These are phyloP conservation scores for Wickerhamomyces canadensis DNA, from an alignment of 805 yeast species.

Conservation along the genomic window DNA sequence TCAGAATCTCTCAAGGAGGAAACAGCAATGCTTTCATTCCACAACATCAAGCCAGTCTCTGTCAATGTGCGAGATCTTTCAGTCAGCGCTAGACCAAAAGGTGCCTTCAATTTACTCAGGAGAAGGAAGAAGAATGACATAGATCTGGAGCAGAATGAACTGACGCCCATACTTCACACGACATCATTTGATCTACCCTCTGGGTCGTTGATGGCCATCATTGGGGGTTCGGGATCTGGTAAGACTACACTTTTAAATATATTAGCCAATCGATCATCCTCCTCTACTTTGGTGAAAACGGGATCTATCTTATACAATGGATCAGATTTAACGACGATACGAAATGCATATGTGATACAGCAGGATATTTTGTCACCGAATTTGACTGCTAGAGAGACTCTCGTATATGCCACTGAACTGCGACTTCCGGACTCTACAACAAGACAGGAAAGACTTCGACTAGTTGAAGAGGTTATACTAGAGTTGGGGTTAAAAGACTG, in stretches of 20 bases:
- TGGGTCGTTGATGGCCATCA: slow-evolving; percentile 72
- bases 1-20: background rate
- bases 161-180: slow-evolving; percentile 11
- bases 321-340: slow-evolving; percentile 10
- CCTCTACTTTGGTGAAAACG: slow-evolving; percentile 33
- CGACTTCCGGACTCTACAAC: slow-evolving; percentile 47
- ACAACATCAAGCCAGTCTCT: slow-evolving; percentile 12
- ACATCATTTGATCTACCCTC: slow-evolving; percentile 58
- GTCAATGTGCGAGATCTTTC: slow-evolving; percentile 12
- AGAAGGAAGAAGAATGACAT: background rate
- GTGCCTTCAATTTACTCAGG: background rate
- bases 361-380: slow-evolving; percentile 70
- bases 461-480: slow-evolving; percentile 58
- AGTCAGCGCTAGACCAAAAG: slow-evolving; percentile 5
- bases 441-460: slow-evolving; percentile 34
- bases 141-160: background rate
- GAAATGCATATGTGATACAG: slow-evolving; percentile 65
- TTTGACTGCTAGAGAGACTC: slow-evolving; percentile 68
- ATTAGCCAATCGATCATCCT: slow-evolving; percentile 45
- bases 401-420: slow-evolving; percentile 67
- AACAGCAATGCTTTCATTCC: slow-evolving; percentile 8
- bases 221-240: slow-evolving; percentile 90
- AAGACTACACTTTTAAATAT: slow-evolving; percentile 76
- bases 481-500: slow-evolving; percentile 71
- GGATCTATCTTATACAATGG: slow-evolving; percentile 38